Evolutionary conservation across 1,139 yeast species (phyloP).

Genomic region (Nakaseomyces uthaithaninus): DNA sequence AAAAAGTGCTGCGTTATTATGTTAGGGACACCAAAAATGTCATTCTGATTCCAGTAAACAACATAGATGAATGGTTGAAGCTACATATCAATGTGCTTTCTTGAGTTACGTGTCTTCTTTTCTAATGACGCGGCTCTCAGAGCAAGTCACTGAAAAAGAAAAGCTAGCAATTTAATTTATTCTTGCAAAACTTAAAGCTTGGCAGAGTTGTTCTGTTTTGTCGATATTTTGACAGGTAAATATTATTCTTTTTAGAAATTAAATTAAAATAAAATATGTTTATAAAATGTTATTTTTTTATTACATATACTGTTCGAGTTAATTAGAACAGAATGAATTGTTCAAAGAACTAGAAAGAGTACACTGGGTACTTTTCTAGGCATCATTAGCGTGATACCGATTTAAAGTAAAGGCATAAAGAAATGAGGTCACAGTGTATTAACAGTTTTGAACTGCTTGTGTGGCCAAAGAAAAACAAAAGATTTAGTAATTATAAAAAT

Average conservation of each 20-base stretch:
- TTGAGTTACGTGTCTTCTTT: too few relatives aligned
- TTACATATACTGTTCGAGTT: neutral
- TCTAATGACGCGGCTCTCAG: too few relatives aligned
- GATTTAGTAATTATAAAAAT: neutral
- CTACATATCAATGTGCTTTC: constrained; percentile 29
- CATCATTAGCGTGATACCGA: neutral
- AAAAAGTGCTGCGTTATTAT: constrained; percentile 20
- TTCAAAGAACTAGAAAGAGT: neutral
- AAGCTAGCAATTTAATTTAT: too few relatives aligned
- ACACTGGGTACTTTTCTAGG: neutral
- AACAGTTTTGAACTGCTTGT: too few relatives aligned
- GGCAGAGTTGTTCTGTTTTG: too few relatives aligned
- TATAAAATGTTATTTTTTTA: neutral
- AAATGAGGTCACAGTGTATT: too few relatives aligned
- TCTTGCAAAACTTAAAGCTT: too few relatives aligned
- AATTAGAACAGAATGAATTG: constrained; percentile 1
- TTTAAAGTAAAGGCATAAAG: too few relatives aligned
- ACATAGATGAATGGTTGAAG: constrained; percentile 31
- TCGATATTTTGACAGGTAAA: neutral
- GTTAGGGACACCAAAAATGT: constrained; percentile 17
- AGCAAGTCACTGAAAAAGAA: too few relatives aligned
- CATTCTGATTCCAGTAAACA: constrained; percentile 20
- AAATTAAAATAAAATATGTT: neutral
- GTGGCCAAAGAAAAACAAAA: too few relatives aligned
- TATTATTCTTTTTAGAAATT: neutral